Evolutionary conservation across 371 early-diverging fungal genomes (phyloP).

Genomic region (Apophysomyces ossiformis): DNA sequence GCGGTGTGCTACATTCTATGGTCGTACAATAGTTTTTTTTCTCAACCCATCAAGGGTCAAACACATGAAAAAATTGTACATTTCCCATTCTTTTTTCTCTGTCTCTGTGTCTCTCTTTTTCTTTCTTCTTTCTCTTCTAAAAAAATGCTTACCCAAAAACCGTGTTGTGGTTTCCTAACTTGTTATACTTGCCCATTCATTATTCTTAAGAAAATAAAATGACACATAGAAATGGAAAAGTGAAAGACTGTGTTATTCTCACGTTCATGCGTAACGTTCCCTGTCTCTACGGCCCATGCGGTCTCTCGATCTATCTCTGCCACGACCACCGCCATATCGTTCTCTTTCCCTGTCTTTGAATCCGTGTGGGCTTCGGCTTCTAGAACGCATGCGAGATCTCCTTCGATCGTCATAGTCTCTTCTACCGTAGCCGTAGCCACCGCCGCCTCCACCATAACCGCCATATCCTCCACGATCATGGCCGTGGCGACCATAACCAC

Average conservation of each 20-base stretch:
- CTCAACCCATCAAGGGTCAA: background rate
- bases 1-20: background rate
- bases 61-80: background rate
- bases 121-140: no score
- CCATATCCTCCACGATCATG: conserved; percentile 38
- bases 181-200: conserved; percentile 9
- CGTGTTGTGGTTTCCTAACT: background rate
- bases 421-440: conserved; percentile 22
- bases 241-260: conserved; percentile 10
- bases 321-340: conserved; percentile 48
- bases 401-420: conserved; percentile 45
- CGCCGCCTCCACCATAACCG: conserved; percentile 39
- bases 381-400: conserved; percentile 45
- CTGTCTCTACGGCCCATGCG: conserved; percentile 54
- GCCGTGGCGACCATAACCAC: conserved; percentile 18
- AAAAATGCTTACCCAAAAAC: conserved; percentile 8
- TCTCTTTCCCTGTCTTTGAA: conserved; percentile 48
- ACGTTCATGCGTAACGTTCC: conserved; percentile 12
- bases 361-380: conserved; percentile 46
- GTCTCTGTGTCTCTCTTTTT: no score
- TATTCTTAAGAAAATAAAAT: conserved; percentile 2
- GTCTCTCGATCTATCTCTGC: conserved; percentile 56
- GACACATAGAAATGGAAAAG: background rate
- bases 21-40: background rate
- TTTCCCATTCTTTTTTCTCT: background rate